These are phyloP conservation scores for Cyclotella cryptica DNA, from an alignment of 108 stramenopile genomes.

Conservation along the genomic window DNA sequence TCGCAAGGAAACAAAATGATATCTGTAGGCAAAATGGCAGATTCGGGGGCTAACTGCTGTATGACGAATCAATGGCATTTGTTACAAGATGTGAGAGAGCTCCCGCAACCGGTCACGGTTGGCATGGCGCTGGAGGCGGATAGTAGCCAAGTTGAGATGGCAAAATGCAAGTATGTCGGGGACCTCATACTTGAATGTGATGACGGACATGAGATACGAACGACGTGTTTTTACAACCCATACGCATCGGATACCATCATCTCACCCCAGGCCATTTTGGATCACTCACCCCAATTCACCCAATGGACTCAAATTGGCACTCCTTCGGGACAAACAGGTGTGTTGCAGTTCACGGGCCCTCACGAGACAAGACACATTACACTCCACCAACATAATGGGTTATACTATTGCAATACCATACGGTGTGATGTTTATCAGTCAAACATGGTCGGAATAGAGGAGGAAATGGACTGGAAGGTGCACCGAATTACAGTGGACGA, in stretches of 20 bases:
- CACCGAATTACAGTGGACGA: background rate
- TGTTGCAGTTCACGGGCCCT: background rate
- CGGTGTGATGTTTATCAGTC: background rate
- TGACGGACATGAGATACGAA: background rate
- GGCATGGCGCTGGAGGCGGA: background rate
- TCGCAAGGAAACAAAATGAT: too few species aligned
- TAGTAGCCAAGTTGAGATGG: background rate
- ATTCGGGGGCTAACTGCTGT: background rate
- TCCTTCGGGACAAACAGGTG: background rate
- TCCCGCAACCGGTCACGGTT: background rate
- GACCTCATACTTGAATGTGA: background rate
- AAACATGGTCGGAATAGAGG: background rate
- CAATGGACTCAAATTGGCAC: background rate
- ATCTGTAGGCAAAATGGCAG: background rate
- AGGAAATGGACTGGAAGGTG: background rate
- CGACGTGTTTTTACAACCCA: background rate
- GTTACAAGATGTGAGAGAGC: background rate
- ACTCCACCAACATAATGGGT: background rate
- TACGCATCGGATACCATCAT: slow-evolving; percentile 7
- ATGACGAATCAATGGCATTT: background rate
- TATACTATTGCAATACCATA: background rate
- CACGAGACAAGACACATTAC: background rate
- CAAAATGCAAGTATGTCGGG: background rate
- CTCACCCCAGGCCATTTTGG: background rate
- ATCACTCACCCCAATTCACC: background rate